These are phyloP conservation scores for Hymenoscyphus scutula DNA, from an alignment of 2,329 filamentous ascomycete genomes.

Conservation along the genomic window DNA sequence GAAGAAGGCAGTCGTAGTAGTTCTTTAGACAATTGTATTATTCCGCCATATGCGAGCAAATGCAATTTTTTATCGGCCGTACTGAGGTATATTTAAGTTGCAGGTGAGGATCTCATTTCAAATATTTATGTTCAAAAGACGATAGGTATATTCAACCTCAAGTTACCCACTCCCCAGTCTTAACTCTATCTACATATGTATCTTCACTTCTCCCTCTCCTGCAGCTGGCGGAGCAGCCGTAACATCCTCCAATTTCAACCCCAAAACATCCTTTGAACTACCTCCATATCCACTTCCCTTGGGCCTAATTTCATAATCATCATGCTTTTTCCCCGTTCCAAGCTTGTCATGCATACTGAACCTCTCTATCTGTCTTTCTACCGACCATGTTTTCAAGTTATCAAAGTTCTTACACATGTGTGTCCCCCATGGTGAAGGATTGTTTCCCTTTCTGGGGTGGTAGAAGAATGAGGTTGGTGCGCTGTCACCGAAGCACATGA, in stretches of 20 bases:
- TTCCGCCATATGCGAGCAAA: no score
- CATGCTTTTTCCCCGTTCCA: not conserved
- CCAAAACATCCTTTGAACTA: not conserved
- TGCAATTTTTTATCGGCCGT: no score
- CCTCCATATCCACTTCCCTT: conserved; percentile 6
- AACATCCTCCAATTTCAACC: not conserved
- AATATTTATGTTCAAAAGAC: no score
- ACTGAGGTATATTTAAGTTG: no score
- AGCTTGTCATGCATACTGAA: not conserved
- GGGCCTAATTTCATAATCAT: not conserved
- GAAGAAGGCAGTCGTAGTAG: no score
- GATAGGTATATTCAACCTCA: no score
- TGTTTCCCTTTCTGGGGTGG: not conserved
- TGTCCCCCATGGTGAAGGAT: not conserved
- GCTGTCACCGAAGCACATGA: not conserved
- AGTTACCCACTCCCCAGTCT: no score
- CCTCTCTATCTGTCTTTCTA: not conserved
- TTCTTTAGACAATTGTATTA: no score
- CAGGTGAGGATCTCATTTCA: no score
- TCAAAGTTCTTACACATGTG: not conserved
- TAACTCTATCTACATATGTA: not conserved
- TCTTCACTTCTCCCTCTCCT: not conserved
- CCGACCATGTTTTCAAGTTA: not conserved
- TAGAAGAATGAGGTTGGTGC: not conserved
- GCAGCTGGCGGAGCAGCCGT: not conserved